Conservation (phyloP, 306 rosid species). For the Cicer arietinum region DNA sequence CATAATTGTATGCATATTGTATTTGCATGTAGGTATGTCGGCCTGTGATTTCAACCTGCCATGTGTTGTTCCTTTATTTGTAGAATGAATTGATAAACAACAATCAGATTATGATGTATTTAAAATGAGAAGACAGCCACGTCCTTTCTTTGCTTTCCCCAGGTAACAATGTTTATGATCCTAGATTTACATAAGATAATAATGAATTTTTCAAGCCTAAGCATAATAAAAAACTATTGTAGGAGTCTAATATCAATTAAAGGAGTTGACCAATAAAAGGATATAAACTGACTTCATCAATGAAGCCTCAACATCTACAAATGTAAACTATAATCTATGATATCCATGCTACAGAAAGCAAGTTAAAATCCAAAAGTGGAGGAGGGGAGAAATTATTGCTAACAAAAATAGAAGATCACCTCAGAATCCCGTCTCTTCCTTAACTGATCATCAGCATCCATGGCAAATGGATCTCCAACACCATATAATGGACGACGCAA, state of each 20-base stretch:
- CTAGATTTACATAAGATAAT: slow-evolving; percentile 33
- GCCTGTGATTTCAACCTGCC: slow-evolving; percentile 12
- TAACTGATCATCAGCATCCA: slow-evolving; percentile 91
- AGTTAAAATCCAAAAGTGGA: slow-evolving; percentile 15
- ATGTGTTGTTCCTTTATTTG: slow-evolving; percentile 29
- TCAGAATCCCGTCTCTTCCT: slow-evolving; percentile 91
- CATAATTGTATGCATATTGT: background rate
- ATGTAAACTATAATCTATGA: slow-evolving; percentile 14
- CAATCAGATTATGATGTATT: slow-evolving; percentile 16
- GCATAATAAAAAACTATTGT: background rate
- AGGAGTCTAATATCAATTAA: slow-evolving; percentile 30
- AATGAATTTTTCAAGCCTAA: slow-evolving; percentile 26
- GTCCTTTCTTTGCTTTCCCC: slow-evolving; percentile 20
- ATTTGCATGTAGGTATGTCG: background rate
- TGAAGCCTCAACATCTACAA: slow-evolving; percentile 8
- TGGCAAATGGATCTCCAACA: slow-evolving; percentile 95
- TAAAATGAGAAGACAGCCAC: slow-evolving; percentile 17
- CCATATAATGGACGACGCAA: slow-evolving; percentile 85
- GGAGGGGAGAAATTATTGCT: slow-evolving; percentile 14
- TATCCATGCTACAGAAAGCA: slow-evolving; percentile 24
- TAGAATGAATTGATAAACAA: slow-evolving; percentile 16
- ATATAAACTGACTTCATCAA: slow-evolving; percentile 10
- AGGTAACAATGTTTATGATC: slow-evolving; percentile 11
- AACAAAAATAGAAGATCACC: slow-evolving; percentile 55
- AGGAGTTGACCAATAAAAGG: slow-evolving; percentile 13